Conservation (phyloP, 2,329 filamentous ascomycete species). For the Cadophora sp. region DNA sequence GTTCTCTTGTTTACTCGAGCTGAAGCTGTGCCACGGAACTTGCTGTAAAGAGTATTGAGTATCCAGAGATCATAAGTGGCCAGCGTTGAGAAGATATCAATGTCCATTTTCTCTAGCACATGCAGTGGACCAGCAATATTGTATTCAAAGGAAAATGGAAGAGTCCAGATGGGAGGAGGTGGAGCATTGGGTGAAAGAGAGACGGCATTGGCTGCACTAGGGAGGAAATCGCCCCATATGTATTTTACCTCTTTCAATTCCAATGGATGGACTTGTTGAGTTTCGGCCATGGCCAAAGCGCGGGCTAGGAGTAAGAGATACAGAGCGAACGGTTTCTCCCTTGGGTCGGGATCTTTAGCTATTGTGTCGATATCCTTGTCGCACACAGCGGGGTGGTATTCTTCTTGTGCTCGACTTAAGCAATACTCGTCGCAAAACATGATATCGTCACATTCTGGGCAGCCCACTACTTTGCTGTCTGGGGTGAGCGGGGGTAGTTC, state of each 20-base stretch:
- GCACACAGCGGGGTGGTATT: conserved; percentile 70
- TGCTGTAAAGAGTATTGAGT: conserved; percentile 89
- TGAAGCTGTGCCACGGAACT: conserved; percentile 92
- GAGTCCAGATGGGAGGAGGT: conserved; percentile 67
- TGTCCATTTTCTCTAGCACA: conserved; percentile 83
- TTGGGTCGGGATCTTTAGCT: conserved; percentile 66
- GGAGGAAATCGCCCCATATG: conserved; percentile 73
- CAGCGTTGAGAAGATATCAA: conserved; percentile 72
- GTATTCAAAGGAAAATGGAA: conserved; percentile 80
- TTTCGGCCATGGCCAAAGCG: conserved; percentile 66
- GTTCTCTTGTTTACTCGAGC: conserved; percentile 79
- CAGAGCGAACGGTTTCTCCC: conserved; percentile 65
- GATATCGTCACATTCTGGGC: conserved; percentile 67
- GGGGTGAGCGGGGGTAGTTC: conserved; percentile 66
- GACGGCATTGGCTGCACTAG: conserved; percentile 58
- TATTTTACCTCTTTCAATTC: conserved; percentile 70
- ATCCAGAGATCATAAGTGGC: conserved; percentile 77
- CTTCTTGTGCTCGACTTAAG: conserved; percentile 60
- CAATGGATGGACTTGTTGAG: conserved; percentile 66
- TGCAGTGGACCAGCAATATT: conserved; percentile 79
- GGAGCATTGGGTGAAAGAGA: conserved; percentile 59
- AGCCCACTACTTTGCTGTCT: conserved; percentile 57
- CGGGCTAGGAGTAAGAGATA: conserved; percentile 69
- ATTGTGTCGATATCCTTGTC: conserved; percentile 71
- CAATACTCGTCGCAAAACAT: conserved; percentile 71